Evolutionary conservation across 768 basidiomycete species (phyloP), one percentile per base, ranked within the genome.

Genomic region (Gymnopilus dilepis): DNA sequence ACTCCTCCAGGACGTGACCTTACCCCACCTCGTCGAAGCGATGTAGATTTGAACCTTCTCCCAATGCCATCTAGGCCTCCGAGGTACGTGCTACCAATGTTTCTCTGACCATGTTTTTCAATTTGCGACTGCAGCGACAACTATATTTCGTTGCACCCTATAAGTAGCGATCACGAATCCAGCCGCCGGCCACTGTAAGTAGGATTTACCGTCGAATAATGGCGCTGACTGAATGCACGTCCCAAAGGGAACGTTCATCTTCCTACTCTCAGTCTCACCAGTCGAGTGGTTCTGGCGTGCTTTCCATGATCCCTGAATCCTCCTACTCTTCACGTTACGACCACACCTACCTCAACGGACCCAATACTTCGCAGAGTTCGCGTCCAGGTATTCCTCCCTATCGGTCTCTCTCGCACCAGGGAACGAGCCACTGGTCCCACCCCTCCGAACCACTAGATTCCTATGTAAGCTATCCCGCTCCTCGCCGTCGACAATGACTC

Each of bases 1-100:
- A 87, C 89, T 17, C 89, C 90, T 33, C 87, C 90, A 4, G 88
- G 86, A 21, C 83, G 89, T 54, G 85, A 89, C 56, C 82, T 76
- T 62, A 86, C 87, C 1, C 90, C 89, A 33, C 85, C 88, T 22
- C 80, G 82, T 65, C 82, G 86, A 51, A 80, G 80, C 50, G 65
- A 69, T 43, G 64, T 75, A 40, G 81, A 84, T 59, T 63, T 81
- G 37, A 77, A 72, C 60, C 69, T 79, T 21, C 69, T 81, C 40
- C 78, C 82, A 12, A 70, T 82, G 48, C 64, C 77, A 51, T 74
- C 80, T 48, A 70, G 78, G 60, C 80, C 79, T 61, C 73, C 73
- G 67, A 74, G 71, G 82, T 82, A 67, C 68, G 74, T 67, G 38
- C 34, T 52, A 50, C 43, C 61, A 53, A 68, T 64, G 68, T 62